phyloP scores from a whole-genome alignment of 306 rosid species.

The Comarum palustre region DNA sequence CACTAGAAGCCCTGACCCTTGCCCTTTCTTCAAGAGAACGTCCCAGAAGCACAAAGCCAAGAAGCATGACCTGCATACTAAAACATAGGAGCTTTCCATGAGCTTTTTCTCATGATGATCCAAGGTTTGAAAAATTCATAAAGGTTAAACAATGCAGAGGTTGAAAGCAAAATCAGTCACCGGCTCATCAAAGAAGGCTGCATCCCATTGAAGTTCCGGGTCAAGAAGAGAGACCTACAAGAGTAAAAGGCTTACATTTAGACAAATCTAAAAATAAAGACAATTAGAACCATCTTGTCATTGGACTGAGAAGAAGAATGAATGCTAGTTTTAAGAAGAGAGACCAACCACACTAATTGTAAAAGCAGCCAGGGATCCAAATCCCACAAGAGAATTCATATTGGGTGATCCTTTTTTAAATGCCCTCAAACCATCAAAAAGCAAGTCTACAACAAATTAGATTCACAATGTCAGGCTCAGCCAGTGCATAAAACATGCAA shows the following conservation, averaged over 20 bases:
- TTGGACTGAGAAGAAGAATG: slow-evolving; percentile 13
- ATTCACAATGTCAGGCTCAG: slow-evolving; percentile 9
- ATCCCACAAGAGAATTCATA: slow-evolving; percentile 98
- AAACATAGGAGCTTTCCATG: slow-evolving; percentile 44
- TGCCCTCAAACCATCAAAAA: slow-evolving; percentile 79
- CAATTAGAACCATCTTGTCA: slow-evolving; percentile 17
- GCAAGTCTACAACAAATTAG: slow-evolving; percentile 58
- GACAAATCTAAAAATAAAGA: slow-evolving; percentile 20
- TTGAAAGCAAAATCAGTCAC: slow-evolving; percentile 67
- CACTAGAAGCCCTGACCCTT: slow-evolving; percentile 89
- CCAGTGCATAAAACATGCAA: slow-evolving; percentile 6
- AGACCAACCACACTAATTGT: slow-evolving; percentile 75
- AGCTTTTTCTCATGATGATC: slow-evolving; percentile 31
- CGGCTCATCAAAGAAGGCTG: slow-evolving; percentile 97
- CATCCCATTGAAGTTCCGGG: slow-evolving; percentile 78
- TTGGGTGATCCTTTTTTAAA: slow-evolving; percentile 85
- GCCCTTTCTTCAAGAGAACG: slow-evolving; percentile 95
- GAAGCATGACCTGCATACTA: slow-evolving; percentile 99
- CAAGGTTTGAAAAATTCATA: not conserved
- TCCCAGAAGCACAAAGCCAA: slow-evolving; percentile 97
- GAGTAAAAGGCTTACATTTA: slow-evolving; percentile 22
- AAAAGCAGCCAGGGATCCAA: slow-evolving; percentile 89
- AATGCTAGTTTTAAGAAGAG: slow-evolving; percentile 18
- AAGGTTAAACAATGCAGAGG: slow-evolving; percentile 18
- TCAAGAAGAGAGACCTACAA: slow-evolving; percentile 78